These are phyloP conservation scores for Metarhizium robertsii DNA, from an alignment of 2,329 filamentous ascomycete species.

Conservation along the genomic window DNA sequence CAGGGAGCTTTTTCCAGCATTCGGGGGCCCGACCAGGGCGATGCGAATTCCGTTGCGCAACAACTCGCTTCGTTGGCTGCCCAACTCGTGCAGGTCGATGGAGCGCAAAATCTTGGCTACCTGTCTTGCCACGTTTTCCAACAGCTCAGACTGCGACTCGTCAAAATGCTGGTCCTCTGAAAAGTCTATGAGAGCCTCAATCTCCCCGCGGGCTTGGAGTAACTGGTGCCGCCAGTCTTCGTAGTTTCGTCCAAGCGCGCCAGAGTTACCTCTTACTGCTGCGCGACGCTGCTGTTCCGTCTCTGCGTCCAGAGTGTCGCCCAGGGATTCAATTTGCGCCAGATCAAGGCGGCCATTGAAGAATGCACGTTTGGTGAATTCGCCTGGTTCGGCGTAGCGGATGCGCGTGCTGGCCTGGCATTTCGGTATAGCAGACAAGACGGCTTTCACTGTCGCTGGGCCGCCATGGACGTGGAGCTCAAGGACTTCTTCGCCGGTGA, in stretches of 20 bases:
- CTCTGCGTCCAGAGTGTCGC: constrained; percentile 55
- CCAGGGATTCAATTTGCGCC: constrained; percentile 65
- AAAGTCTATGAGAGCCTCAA: constrained; percentile 95
- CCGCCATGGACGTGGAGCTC: constrained; percentile 95
- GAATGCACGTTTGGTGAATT: constrained; percentile 91
- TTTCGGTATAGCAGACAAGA: constrained; percentile 65
- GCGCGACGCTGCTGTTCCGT: constrained; percentile 90
- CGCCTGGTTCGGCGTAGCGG: constrained; percentile 86
- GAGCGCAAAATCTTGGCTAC: constrained; percentile 51
- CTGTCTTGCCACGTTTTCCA: constrained; percentile 58
- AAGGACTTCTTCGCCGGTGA: constrained; percentile 85
- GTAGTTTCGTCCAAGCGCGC: constrained; percentile 63
- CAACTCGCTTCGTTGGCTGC: constrained; percentile 74
- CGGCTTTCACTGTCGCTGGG: constrained; percentile 76
- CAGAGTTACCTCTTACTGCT: constrained; percentile 69
- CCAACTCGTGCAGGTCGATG: constrained; percentile 62
- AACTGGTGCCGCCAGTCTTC: constrained; percentile 72
- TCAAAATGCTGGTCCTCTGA: constrained; percentile 97
- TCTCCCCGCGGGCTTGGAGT: constrained; percentile 74
- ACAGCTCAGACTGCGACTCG: constrained; percentile 65
- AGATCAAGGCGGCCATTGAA: constrained; percentile 77
- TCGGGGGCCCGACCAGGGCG: constrained; percentile 81
- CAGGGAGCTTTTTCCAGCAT: constrained; percentile 89
- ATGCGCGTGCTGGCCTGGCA: constrained; percentile 36
- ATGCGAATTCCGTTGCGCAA: constrained; percentile 78